Conservation (phyloP, 768 basidiomycete species). For the Clitopilus hobsonii region DNA sequence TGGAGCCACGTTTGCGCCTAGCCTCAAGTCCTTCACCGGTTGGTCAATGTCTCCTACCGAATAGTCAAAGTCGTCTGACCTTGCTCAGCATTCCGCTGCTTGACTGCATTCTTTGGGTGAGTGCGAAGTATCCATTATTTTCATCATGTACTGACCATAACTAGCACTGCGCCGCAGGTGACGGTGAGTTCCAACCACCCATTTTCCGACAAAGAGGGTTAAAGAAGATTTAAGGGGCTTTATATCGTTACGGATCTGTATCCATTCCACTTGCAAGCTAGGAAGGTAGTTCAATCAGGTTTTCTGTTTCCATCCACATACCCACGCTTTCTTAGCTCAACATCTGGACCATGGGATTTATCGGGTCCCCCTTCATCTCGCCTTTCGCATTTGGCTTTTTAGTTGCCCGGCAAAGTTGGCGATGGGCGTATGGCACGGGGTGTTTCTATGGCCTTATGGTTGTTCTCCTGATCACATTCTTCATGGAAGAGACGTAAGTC, state of each 20-base stretch:
- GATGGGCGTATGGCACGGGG: constrained; percentile 67
- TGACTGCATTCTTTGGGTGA: constrained; percentile 27
- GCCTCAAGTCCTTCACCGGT: constrained; percentile 39
- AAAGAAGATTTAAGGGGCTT: constrained; percentile 25
- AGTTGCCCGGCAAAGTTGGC: constrained; percentile 52
- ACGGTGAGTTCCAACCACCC: constrained; percentile 20
- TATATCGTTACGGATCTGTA: constrained; percentile 51
- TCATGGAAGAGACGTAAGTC: constrained; percentile 67
- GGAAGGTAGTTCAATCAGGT: constrained; percentile 28
- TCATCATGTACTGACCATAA: background rate
- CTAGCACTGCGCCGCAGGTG: constrained; percentile 48
- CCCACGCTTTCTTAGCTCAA: constrained; percentile 39
- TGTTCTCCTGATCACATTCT: constrained; percentile 50
- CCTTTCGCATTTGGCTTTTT: constrained; percentile 69
- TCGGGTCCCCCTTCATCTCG: constrained; percentile 59
- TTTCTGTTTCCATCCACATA: background rate
- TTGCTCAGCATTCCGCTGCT: constrained; percentile 24
- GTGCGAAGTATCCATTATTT: too few relatives aligned
- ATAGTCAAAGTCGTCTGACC: background rate
- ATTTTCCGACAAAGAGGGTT: background rate
- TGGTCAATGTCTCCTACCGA: background rate
- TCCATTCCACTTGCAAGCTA: constrained; percentile 55
- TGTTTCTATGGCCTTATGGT: constrained; percentile 54
- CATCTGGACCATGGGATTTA: constrained; percentile 71
- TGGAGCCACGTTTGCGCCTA: constrained; percentile 49